phyloP scores from a whole-genome alignment of 148 eudicot species.

The Cornus florida region DNA sequence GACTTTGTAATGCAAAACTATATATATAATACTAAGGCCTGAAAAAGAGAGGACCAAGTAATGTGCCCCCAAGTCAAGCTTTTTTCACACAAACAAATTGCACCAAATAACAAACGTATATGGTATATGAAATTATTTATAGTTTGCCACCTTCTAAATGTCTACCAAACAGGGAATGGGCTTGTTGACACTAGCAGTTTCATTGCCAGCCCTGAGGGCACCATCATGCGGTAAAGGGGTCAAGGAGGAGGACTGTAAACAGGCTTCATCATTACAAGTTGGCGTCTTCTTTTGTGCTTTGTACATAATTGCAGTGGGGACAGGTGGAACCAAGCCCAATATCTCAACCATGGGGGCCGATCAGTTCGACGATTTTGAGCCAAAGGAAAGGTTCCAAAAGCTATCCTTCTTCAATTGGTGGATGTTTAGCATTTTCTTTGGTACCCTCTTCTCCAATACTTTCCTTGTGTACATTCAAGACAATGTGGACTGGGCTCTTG shows the following conservation, averaged over 20 bases:
- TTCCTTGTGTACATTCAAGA: slow-evolving; percentile 38
- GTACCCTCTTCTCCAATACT: slow-evolving; percentile 27
- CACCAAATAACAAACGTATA: no score
- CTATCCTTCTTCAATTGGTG: slow-evolving; percentile 43
- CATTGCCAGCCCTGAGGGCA: slow-evolving; percentile 18
- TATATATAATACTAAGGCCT: no score
- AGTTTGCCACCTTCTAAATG: no score
- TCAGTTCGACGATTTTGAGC: slow-evolving; percentile 32
- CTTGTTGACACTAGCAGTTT: slow-evolving; percentile 26
- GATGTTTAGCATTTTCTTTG: slow-evolving; percentile 35
- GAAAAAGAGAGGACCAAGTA: no score
- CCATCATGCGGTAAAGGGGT: slow-evolving; percentile 15
- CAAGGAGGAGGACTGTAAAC: slow-evolving; percentile 15
- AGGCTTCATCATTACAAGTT: slow-evolving; percentile 20
- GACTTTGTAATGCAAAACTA: no score
- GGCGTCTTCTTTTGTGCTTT: slow-evolving; percentile 26
- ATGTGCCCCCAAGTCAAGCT: no score
- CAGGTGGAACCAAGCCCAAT: slow-evolving; percentile 43
- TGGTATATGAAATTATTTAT: no score
- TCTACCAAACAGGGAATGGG: slow-evolving; percentile 27
- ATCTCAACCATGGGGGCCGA: slow-evolving; percentile 42
- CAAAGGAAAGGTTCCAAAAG: slow-evolving; percentile 28
- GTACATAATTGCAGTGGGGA: slow-evolving; percentile 33
- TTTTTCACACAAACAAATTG: no score
- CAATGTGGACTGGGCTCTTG: slow-evolving; percentile 23